Evolutionary conservation across 2,329 filamentous ascomycete species (phyloP).

Genomic region (Aspergillus glaucus): DNA sequence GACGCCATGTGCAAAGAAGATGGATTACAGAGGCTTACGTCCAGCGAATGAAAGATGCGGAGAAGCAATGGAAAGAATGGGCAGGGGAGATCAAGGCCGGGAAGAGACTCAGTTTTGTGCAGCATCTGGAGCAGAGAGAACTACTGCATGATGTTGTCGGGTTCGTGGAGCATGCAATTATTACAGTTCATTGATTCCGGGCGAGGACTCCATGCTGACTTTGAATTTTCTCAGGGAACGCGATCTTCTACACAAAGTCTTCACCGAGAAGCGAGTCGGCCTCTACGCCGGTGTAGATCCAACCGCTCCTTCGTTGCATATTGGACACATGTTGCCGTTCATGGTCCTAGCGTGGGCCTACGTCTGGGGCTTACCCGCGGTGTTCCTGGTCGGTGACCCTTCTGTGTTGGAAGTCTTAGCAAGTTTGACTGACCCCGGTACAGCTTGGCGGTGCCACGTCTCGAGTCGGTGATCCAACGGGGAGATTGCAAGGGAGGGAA

Average conservation of each 20-base stretch:
- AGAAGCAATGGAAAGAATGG: conserved; percentile 34
- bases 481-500: conserved; percentile 36
- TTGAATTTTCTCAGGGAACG: conserved; percentile 27
- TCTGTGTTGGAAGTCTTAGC: too few relatives aligned
- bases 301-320: conserved; percentile 45
- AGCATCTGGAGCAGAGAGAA: conserved; percentile 41
- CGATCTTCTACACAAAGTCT: conserved; percentile 37
- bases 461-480: conserved; percentile 43
- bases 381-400: conserved; percentile 37
- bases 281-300: conserved; percentile 46
- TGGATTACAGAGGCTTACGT: conserved; percentile 34
- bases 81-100: conserved; percentile 40
- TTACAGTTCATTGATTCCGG: not conserved
- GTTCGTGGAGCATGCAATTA: conserved; percentile 18
- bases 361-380: conserved; percentile 41
- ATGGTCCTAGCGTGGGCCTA: conserved; percentile 47
- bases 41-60: conserved; percentile 32
- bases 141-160: conserved; percentile 43
- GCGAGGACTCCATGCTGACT: not conserved
- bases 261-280: conserved; percentile 42
- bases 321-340: conserved; percentile 47
- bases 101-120: conserved; percentile 37
- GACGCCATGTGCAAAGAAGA: conserved; percentile 21
- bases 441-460: conserved; percentile 44
- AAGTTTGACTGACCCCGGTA: conserved; percentile 11